These are phyloP conservation scores for Coelastrella sp. DNA, from an alignment of 139 green algal genomes.

Conservation along the genomic window DNA sequence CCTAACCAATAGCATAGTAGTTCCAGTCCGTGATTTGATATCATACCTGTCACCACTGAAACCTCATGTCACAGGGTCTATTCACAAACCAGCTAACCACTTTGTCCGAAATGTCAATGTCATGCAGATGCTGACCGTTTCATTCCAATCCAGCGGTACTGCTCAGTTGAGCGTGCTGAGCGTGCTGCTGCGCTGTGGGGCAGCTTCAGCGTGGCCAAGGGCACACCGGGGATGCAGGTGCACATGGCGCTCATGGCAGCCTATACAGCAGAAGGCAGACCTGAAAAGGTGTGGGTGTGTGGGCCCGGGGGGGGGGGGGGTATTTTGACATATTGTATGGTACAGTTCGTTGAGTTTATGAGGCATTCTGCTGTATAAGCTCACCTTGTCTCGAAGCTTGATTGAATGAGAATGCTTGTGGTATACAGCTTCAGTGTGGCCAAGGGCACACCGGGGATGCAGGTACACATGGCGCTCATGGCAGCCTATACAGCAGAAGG, in stretches of 20 bases:
- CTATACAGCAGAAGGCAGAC: background rate
- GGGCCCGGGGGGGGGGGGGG: background rate
- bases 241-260: background rate
- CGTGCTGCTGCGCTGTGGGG: constrained; percentile 9
- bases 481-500: background rate
- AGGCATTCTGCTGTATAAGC: too few species aligned
- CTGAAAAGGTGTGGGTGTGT: background rate
- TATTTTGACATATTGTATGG: too few species aligned
- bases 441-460: background rate
- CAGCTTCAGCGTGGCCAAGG: background rate
- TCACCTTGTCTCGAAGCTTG: too few species aligned
- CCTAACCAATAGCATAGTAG: too few species aligned
- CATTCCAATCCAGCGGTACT: background rate
- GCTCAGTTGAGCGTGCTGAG: background rate
- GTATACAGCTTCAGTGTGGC: background rate
- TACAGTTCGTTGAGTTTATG: too few species aligned
- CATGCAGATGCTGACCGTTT: background rate
- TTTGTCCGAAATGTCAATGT: too few species aligned
- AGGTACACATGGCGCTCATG: background rate
- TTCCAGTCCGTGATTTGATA: background rate
- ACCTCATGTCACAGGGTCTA: too few species aligned
- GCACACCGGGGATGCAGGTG: background rate
- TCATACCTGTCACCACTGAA: background rate
- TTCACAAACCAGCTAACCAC: too few species aligned
- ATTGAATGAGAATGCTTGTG: too few species aligned